phyloP scores from a whole-genome alignment of 2,329 filamentous ascomycete species.

The Fusarium neocosmosporiellum region DNA sequence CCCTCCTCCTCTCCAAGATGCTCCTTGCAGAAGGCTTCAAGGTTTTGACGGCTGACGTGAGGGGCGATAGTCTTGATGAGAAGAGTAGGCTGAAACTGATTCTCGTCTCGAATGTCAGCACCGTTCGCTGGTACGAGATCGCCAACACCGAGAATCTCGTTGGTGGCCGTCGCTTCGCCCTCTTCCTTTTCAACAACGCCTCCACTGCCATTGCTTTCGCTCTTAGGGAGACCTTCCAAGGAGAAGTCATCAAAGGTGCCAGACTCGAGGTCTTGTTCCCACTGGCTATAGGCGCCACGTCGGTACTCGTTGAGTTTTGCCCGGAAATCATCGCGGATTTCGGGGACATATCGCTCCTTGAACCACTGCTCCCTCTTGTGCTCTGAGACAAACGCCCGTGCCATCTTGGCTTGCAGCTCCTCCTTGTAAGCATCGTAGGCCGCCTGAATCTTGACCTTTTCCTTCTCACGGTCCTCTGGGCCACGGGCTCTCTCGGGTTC shows the following conservation, averaged over 20 bases:
- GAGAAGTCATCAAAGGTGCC: constrained; percentile 95
- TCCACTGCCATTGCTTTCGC: constrained; percentile 87
- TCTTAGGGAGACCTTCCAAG: constrained; percentile 92
- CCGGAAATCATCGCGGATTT: constrained; percentile 80
- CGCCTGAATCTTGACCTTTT: constrained; percentile 80
- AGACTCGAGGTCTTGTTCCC: constrained; percentile 86
- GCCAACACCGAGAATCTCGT: constrained; percentile 91
- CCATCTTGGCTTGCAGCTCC: constrained; percentile 80
- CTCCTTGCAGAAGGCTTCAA: constrained; percentile 95
- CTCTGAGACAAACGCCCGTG: constrained; percentile 86
- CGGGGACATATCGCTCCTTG: constrained; percentile 90
- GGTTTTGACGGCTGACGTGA: constrained; percentile 91
- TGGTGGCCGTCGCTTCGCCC: constrained; percentile 89
- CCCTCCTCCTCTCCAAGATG: constrained; percentile 91
- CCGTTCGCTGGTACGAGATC: constrained; percentile 87
- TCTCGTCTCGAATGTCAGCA: constrained; percentile 90
- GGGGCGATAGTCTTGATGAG: constrained; percentile 98
- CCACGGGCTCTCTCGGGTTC: constrained; percentile 72
- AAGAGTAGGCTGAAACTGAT: constrained; percentile 87
- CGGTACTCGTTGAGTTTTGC: constrained; percentile 83
- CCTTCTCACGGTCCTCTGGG: constrained; percentile 80
- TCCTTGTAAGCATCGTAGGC: constrained; percentile 76
- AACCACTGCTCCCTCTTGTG: constrained; percentile 99
- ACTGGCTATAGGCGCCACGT: constrained; percentile 81
- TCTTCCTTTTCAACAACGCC: constrained; percentile 94